Conservation (phyloP, 73 alveolate genomes). For the Breviolum minutum region DNA sequence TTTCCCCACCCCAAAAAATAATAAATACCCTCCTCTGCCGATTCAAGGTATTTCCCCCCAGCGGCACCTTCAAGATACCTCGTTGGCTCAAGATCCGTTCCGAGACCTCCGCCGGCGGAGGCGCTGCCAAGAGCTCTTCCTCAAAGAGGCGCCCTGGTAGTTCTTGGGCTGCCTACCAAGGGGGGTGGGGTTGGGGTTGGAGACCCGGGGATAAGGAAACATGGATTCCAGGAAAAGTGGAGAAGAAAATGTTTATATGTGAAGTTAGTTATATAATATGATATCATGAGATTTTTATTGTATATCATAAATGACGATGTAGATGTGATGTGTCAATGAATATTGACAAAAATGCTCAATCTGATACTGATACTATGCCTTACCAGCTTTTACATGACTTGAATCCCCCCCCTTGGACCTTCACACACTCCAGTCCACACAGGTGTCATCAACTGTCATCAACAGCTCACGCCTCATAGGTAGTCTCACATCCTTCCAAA, state of each 20-base stretch:
- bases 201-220: not conserved
- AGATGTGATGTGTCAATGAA: too few species aligned
- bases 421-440: too few species aligned
- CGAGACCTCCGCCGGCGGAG: slow-evolving; percentile 85
- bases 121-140: slow-evolving; percentile 36
- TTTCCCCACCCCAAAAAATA: not conserved
- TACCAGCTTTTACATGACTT: too few species aligned
- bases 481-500: slow-evolving; percentile 36
- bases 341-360: too few species aligned
- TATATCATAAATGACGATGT: too few species aligned
- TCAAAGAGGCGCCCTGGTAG: slow-evolving; percentile 59
- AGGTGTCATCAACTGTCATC: too few species aligned
- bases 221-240: not conserved
- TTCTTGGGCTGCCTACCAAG: not conserved
- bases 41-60: not conserved
- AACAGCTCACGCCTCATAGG: not conserved
- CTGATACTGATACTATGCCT: too few species aligned
- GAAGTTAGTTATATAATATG: too few species aligned
- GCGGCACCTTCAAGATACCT: slow-evolving; percentile 29
- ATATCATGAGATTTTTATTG: too few species aligned
- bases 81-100: slow-evolving; percentile 37
- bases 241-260: too few species aligned
- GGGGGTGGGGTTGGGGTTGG: not conserved
- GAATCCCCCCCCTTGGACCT: too few species aligned
- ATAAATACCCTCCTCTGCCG: not conserved